These are phyloP conservation scores for Teunomyces cretensis DNA, from an alignment of 805 yeast species.

Conservation along the genomic window DNA sequence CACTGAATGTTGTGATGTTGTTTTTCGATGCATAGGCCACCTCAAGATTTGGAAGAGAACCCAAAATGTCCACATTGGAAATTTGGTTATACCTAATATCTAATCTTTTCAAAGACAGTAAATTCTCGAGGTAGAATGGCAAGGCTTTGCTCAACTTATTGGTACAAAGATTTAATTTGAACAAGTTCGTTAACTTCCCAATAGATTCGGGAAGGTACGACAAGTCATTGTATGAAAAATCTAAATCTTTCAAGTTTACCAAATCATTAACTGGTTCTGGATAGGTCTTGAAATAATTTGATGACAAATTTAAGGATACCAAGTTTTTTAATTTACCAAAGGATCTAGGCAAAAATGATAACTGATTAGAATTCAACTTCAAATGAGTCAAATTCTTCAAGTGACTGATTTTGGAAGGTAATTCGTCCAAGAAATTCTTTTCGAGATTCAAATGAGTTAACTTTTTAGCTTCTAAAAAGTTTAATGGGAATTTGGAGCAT, in stretches of 20 bases:
- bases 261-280: slow-evolving; percentile 69
- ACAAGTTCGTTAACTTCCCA: slow-evolving; percentile 57
- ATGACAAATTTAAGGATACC: slow-evolving; percentile 68
- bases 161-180: slow-evolving; percentile 71
- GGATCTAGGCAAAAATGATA: slow-evolving; percentile 59
- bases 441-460: slow-evolving; percentile 71
- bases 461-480: slow-evolving; percentile 66
- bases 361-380: slow-evolving; percentile 73
- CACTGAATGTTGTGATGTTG: slow-evolving; percentile 67
- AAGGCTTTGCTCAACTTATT: slow-evolving; percentile 57
- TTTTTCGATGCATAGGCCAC: slow-evolving; percentile 75
- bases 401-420: slow-evolving; percentile 57
- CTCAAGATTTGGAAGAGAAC: slow-evolving; percentile 60
- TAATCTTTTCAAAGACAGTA: slow-evolving; percentile 61
- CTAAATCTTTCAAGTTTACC: slow-evolving; percentile 60
- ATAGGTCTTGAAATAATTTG: slow-evolving; percentile 63
- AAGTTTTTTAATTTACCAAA: slow-evolving; percentile 57
- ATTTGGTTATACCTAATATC: slow-evolving; percentile 74
- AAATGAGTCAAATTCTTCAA: slow-evolving; percentile 56
- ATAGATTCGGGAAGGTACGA: slow-evolving; percentile 59
- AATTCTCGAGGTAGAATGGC: slow-evolving; percentile 52
- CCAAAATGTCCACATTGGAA: slow-evolving; percentile 54
- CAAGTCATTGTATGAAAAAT: slow-evolving; percentile 79
- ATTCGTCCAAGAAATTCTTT: slow-evolving; percentile 67
- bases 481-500: slow-evolving; percentile 69